These are phyloP conservation scores for Capsicum rhomboideum DNA, from an alignment of 257 asterid genomes.

Conservation along the genomic window DNA sequence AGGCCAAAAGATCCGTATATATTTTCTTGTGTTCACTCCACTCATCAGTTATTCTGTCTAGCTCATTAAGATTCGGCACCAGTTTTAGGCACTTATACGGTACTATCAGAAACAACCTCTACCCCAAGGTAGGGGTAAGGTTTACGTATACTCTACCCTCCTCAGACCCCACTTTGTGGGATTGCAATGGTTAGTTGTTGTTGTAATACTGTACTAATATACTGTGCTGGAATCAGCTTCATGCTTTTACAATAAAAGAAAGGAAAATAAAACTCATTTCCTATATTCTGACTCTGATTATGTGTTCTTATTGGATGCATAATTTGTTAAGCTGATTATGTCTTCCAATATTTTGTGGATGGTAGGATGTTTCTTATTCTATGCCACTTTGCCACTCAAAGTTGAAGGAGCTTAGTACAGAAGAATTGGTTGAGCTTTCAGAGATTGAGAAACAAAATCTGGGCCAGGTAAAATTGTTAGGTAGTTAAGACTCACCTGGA, in stretches of 20 bases:
- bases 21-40: neutral
- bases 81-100: neutral
- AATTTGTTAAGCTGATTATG: conserved; percentile 10
- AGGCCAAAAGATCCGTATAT: neutral
- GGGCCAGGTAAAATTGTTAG: conserved; percentile 48
- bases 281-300: neutral
- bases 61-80: neutral
- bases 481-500: neutral
- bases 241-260: neutral
- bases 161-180: neutral
- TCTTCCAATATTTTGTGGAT: neutral
- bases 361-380: conserved; percentile 68
- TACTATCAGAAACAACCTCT: neutral
- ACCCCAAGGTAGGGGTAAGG: neutral
- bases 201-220: neutral
- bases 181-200: neutral
- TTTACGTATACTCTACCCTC: neutral
- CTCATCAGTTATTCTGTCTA: neutral
- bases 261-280: too few species aligned
- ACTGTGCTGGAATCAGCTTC: neutral
- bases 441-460: conserved; percentile 64
- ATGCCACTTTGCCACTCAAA: conserved; percentile 82
- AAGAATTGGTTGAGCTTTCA: conserved; percentile 76
- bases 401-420: conserved; percentile 70
- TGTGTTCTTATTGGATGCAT: conserved; percentile 5